Percentiles rank a stretch among this genome's conserved stretches.
These are phyloP conservation scores for Talaromyces sp. DNA, from an alignment of 2,329 filamentous ascomycete genomes.

Conservation along the genomic window DNA sequence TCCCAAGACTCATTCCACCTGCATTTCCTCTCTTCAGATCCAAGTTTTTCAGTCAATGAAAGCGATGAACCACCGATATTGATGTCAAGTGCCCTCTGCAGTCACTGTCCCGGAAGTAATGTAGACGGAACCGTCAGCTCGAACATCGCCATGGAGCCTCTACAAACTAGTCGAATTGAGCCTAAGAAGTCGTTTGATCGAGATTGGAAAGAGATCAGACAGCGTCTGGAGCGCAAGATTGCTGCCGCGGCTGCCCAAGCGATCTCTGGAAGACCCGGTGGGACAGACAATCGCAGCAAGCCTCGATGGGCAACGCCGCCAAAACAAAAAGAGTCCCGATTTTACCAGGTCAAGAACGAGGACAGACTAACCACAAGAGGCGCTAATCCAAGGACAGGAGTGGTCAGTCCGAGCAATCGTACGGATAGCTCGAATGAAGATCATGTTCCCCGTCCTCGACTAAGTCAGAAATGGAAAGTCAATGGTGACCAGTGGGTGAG, in stretches of 20 bases:
- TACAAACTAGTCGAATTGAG: background rate
- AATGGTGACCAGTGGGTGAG: constrained; percentile 37
- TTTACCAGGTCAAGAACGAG: constrained; percentile 25
- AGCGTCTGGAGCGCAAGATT: constrained; percentile 17
- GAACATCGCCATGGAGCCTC: constrained; percentile 11
- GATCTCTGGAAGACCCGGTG: constrained; percentile 16
- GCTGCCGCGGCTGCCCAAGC: constrained; percentile 16
- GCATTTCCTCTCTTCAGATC: background rate
- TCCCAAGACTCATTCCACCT: background rate
- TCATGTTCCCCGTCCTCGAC: constrained; percentile 12
- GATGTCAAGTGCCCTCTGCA: constrained; percentile 12
- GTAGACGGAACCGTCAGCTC: background rate
- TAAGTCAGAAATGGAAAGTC: constrained; percentile 30
- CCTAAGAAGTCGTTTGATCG: constrained; percentile 16
- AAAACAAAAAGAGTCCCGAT: constrained; percentile 11
- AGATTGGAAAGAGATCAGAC: constrained; percentile 18
- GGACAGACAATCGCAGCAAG: constrained; percentile 13
- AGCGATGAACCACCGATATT: background rate
- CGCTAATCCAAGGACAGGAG: constrained; percentile 35
- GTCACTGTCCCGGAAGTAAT: constrained; percentile 12
- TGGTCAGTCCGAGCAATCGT: constrained; percentile 34
- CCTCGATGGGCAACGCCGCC: constrained; percentile 13
- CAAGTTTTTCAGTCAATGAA: background rate
- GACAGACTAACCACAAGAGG: constrained; percentile 34
- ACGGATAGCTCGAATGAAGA: constrained; percentile 22